Percentiles rank a stretch among this genome's conserved stretches.
These are phyloP conservation scores for Trichoderma pleuroti DNA, from an alignment of 2,329 filamentous ascomycete species.

Conservation along the genomic window DNA sequence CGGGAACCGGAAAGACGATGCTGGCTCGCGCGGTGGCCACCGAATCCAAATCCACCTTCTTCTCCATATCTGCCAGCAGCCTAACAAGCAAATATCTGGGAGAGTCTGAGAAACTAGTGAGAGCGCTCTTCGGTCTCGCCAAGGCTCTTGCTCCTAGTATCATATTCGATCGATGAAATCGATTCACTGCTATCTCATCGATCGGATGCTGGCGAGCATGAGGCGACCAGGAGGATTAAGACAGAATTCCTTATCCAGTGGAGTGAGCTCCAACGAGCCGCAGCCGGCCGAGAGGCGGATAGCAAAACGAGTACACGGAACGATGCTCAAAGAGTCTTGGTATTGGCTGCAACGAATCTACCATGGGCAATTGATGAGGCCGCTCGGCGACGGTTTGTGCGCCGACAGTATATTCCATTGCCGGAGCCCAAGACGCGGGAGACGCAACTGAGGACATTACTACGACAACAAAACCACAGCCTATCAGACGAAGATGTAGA, in stretches of 20 bases:
- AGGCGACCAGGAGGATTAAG: conserved; percentile 90
- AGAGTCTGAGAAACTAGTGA: conserved; percentile 93
- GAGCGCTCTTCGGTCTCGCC: conserved; percentile 85
- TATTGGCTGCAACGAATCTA: conserved; percentile 91
- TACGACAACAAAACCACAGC: conserved; percentile 84
- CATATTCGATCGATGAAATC: conserved; percentile 98
- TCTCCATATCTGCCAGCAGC: conserved; percentile 92
- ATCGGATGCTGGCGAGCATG: conserved; percentile 80
- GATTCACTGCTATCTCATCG: conserved; percentile 86
- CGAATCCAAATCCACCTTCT: conserved; percentile 91
- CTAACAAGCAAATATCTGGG: conserved; percentile 94
- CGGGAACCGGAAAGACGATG: conserved; percentile 99
- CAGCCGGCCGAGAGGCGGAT: conserved; percentile 73
- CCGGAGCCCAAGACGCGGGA: conserved; percentile 80
- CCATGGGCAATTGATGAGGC: conserved; percentile 99
- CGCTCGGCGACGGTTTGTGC: conserved; percentile 82
- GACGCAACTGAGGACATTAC: conserved; percentile 71
- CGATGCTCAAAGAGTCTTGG: conserved; percentile 83
- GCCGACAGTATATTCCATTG: conserved; percentile 92
- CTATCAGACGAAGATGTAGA: conserved; percentile 69
- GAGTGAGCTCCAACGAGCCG: conserved; percentile 89
- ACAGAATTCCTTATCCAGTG: conserved; percentile 98
- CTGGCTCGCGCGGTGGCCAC: conserved; percentile 86
- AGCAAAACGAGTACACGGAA: conserved; percentile 67
- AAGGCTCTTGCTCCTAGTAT: conserved; percentile 88